phyloP scores from a whole-genome alignment of 192 early-diverging fungal species.

The Gamsiella multidivaricata region DNA sequence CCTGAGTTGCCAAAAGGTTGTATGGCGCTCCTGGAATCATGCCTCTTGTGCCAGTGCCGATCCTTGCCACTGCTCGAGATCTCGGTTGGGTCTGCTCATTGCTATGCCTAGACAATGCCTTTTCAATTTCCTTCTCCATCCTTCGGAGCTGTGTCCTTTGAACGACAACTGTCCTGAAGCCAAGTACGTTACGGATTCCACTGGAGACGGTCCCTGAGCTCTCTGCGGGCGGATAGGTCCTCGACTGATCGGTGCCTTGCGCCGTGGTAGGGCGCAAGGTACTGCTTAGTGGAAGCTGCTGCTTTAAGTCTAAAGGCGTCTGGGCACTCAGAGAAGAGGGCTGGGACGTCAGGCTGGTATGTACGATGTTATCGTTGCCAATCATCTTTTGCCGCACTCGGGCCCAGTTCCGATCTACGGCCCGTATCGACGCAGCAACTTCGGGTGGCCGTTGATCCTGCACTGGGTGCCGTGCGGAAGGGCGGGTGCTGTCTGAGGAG shows the following conservation, averaged over 20 bases:
- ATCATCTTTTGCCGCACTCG: conserved; percentile 43
- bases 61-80: conserved; percentile 25
- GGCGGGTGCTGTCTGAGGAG: neutral
- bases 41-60: conserved; percentile 28
- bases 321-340: too few species aligned
- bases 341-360: neutral
- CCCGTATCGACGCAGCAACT: neutral
- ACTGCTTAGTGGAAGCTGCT: neutral
- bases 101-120: conserved; percentile 20
- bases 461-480: neutral
- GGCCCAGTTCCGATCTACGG: conserved; percentile 46
- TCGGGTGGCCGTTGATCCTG: neutral
- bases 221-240: conserved; percentile 9
- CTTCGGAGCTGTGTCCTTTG: conserved; percentile 53
- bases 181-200: conserved; percentile 34
- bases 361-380: conserved; percentile 6
- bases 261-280: neutral
- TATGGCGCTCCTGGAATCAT: conserved; percentile 38
- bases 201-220: conserved; percentile 24
- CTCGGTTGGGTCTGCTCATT: conserved; percentile 26
- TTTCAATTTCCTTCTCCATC: conserved; percentile 61
- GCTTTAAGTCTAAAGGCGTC: neutral
- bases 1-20: conserved; percentile 22
- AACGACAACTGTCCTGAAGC: conserved; percentile 55
- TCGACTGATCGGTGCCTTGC: conserved; percentile 1